Percentiles rank a stretch among this genome's conserved stretches.
Evolutionary conservation across 495 filamentous ascomycete species (phyloP).

Genomic region (Elasticomyces elasticus): DNA sequence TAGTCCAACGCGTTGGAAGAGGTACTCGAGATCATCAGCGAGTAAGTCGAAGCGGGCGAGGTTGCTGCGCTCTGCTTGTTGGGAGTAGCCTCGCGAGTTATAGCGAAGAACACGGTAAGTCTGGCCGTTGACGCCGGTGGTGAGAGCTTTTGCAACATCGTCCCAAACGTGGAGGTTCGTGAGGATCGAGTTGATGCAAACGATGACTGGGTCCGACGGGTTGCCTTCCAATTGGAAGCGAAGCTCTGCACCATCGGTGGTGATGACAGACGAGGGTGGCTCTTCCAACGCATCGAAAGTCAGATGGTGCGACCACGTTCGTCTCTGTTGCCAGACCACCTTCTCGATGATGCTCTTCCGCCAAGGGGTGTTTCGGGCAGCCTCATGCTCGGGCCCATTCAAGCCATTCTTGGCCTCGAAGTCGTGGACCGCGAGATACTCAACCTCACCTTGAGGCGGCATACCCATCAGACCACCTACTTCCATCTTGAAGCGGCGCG

Average conservation of each 20-base stretch:
- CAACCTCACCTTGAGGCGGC: slow-evolving; percentile 37
- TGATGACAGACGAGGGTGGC: slow-evolving; percentile 49
- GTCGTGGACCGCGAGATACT: slow-evolving; percentile 60
- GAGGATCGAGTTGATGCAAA: slow-evolving; percentile 67
- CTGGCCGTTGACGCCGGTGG: slow-evolving; percentile 43
- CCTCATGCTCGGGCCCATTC: slow-evolving; percentile 51
- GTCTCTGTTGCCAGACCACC: slow-evolving; percentile 44
- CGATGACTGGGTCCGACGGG: slow-evolving; percentile 55
- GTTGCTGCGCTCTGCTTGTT: slow-evolving; percentile 18
- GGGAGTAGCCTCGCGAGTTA: slow-evolving; percentile 52
- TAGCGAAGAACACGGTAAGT: slow-evolving; percentile 64
- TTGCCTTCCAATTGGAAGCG: slow-evolving; percentile 68
- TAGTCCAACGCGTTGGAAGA: slow-evolving; percentile 29
- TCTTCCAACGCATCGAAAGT: slow-evolving; percentile 45
- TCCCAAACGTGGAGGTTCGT: slow-evolving; percentile 70
- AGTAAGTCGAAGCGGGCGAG: slow-evolving; percentile 49
- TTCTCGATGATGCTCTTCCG: slow-evolving; percentile 44
- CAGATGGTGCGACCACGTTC: slow-evolving; percentile 63
- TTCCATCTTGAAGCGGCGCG: slow-evolving; percentile 52
- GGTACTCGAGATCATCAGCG: slow-evolving; percentile 49
- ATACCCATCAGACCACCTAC: slow-evolving; percentile 32
- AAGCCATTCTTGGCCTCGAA: slow-evolving; percentile 56
- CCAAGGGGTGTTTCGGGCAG: slow-evolving; percentile 50
- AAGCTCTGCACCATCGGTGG: slow-evolving; percentile 54
- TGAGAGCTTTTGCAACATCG: slow-evolving; percentile 49